A percentile compares a stretch with the other conserved stretches of the same genome.
These are phyloP conservation scores for Aureobasidium lini DNA, from an alignment of 2,329 filamentous ascomycete species.

Conservation along the genomic window DNA sequence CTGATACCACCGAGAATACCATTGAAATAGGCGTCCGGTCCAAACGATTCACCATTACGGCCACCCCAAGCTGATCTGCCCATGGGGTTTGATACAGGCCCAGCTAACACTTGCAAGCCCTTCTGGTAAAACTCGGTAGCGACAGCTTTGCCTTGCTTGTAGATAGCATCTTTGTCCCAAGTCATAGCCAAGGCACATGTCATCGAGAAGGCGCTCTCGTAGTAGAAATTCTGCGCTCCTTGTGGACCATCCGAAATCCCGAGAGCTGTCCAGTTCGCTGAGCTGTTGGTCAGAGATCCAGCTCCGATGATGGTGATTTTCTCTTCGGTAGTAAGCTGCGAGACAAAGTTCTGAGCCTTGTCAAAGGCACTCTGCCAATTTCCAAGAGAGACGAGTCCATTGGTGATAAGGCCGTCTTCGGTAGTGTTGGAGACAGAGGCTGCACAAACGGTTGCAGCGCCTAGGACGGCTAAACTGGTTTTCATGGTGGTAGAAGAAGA, in stretches of 20 bases:
- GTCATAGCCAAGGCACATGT: slow-evolving; percentile 27
- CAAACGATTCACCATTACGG: slow-evolving; percentile 36
- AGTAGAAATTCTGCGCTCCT: slow-evolving; percentile 55
- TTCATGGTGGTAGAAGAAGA: not conserved
- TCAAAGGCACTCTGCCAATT: slow-evolving; percentile 68
- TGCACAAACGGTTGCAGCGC: not conserved
- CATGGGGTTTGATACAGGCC: slow-evolving; percentile 30
- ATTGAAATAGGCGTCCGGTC: slow-evolving; percentile 36
- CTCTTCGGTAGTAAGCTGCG: slow-evolving; percentile 71
- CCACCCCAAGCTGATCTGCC: slow-evolving; percentile 34
- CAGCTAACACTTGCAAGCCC: slow-evolving; percentile 11
- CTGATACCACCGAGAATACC: slow-evolving; percentile 34
- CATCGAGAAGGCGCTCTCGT: slow-evolving; percentile 28
- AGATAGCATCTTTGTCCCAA: slow-evolving; percentile 40
- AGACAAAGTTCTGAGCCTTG: slow-evolving; percentile 71
- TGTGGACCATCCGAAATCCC: slow-evolving; percentile 81
- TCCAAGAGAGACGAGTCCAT: slow-evolving; percentile 36
- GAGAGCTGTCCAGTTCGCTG: slow-evolving; percentile 64
- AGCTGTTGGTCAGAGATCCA: slow-evolving; percentile 42
- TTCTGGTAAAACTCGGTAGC: slow-evolving; percentile 28
- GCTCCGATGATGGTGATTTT: slow-evolving; percentile 95
- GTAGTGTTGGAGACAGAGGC: not conserved
- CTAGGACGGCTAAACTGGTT: not conserved
- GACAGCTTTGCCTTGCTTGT: slow-evolving; percentile 42
- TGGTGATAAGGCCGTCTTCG: not conserved